Evolutionary conservation across 768 basidiomycete genomes (phyloP), one percentile per base, ranked within the genome.

Genomic region (Trametopsis cervina): DNA sequence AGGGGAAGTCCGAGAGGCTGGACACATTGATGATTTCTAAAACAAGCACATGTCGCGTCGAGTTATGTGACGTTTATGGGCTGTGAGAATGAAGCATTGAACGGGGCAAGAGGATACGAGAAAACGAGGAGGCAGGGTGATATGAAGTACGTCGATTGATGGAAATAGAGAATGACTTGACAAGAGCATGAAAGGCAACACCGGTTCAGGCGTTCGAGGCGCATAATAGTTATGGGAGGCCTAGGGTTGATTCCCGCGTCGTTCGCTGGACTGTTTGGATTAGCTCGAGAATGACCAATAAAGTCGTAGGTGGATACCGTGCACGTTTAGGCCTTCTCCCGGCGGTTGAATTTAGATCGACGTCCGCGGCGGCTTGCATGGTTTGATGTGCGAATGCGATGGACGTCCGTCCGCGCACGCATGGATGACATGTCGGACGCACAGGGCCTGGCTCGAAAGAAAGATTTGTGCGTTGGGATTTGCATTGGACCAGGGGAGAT

Each of bases 1-100:
- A 9, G 9, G 20, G 37, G 39, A n/a, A n/a, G n/a, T n/a, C n/a
- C n/a, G n/a, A n/a, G n/a, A n/a, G n/a, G n/a, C n/a, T n/a, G n/a
- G n/a, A n/a, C n/a, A n/a, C 3, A 25, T 15, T 47, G 46, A 47
- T 47, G 46, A 38, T 35, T 38, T 47, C 46, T 26, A 5, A 4
- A 47, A 39, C 25, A 7, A 39, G 39, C 38, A 41, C 39, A 33
- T 40, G 21, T 7, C 29, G 29, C 9, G 29, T n/a, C n/a, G n/a
- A n/a, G n/a, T n/a, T n/a, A n/a, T n/a, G n/a, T n/a, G n/a, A n/a
- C n/a, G n/a, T n/a, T n/a, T n/a, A n/a, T n/a, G n/a, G n/a, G n/a
- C n/a, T n/a, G n/a, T 7, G 29, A 33, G 29, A 33, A 33, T 33
- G 29, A 15, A 33, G 15, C 15, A 33, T 33, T 33, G 29, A 33